phyloP scores from a whole-genome alignment of 225 moss, liverwort and hornwort genomes.

The Ulota crispa region DNA sequence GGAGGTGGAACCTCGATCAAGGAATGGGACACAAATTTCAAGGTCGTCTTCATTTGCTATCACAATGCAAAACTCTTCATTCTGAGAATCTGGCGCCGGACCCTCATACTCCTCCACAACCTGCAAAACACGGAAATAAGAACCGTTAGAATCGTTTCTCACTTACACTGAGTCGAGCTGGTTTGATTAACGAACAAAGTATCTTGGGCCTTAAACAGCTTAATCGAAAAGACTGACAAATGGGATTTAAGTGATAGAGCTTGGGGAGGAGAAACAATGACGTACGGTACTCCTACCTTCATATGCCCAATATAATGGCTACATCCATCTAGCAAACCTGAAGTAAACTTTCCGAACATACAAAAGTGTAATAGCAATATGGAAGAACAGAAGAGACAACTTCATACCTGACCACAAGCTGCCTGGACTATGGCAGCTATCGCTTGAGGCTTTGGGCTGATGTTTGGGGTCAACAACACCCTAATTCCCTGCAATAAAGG shows the following conservation, averaged over 20 bases:
- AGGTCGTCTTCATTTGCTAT: slow-evolving; percentile 84
- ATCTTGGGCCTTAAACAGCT: not conserved
- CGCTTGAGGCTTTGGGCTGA: slow-evolving; percentile 77
- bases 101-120: slow-evolving; percentile 73
- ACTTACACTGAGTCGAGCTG: not conserved
- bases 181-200: not conserved
- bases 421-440: slow-evolving; percentile 80
- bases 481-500: slow-evolving; percentile 84
- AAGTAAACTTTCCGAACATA: not conserved
- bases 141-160: not conserved
- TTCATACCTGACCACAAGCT: slow-evolving; percentile 82
- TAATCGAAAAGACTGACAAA: not conserved
- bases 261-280: not conserved
- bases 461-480: slow-evolving; percentile 75
- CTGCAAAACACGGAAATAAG: slow-evolving; percentile 39
- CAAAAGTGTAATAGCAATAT: not conserved
- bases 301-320: not conserved
- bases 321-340: not conserved
- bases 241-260: not conserved
- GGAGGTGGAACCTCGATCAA: slow-evolving; percentile 67
- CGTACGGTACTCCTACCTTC: not conserved
- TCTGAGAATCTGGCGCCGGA: slow-evolving; percentile 57
- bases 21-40: slow-evolving; percentile 65
- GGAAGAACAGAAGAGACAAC: not conserved
- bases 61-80: slow-evolving; percentile 70